Conservation (phyloP, 2,329 filamentous ascomycete species). For the Neurospora sp. region DNA sequence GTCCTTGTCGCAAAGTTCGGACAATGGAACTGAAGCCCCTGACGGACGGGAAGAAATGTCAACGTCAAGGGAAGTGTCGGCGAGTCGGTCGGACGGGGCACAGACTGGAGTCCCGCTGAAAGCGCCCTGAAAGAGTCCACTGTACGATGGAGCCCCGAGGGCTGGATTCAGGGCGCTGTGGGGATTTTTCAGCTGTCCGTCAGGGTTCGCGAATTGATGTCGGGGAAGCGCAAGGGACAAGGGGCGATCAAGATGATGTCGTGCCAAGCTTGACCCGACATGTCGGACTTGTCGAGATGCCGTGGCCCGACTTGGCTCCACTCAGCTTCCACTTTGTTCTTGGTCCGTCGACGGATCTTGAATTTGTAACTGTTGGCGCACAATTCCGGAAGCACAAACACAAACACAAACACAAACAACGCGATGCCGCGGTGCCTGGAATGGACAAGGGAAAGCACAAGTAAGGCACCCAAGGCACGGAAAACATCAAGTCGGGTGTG, state of each 20-base stretch:
- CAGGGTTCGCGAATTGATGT: background rate
- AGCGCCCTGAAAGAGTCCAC: background rate
- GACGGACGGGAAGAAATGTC: background rate
- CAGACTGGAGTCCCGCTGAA: background rate
- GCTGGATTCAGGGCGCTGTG: background rate
- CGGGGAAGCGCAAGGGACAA: background rate
- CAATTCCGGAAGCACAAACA: background rate
- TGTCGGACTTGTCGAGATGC: background rate
- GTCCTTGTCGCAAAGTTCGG: background rate
- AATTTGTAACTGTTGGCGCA: background rate
- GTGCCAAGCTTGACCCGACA: background rate
- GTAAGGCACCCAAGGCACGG: too few species aligned
- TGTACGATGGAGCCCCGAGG: background rate
- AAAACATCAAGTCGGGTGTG: background rate
- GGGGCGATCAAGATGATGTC: background rate
- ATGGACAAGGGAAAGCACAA: too few species aligned
- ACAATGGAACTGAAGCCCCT: background rate
- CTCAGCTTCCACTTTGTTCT: background rate
- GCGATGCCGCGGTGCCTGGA: too few species aligned
- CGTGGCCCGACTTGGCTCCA: background rate
- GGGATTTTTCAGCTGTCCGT: background rate
- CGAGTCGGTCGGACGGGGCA: background rate
- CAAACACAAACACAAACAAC: too few species aligned
- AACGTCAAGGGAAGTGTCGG: too few species aligned
- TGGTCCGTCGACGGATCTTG: background rate